These are phyloP conservation scores for Leishmania arabica DNA, from an alignment of 208 protist species.

Conservation along the genomic window DNA sequence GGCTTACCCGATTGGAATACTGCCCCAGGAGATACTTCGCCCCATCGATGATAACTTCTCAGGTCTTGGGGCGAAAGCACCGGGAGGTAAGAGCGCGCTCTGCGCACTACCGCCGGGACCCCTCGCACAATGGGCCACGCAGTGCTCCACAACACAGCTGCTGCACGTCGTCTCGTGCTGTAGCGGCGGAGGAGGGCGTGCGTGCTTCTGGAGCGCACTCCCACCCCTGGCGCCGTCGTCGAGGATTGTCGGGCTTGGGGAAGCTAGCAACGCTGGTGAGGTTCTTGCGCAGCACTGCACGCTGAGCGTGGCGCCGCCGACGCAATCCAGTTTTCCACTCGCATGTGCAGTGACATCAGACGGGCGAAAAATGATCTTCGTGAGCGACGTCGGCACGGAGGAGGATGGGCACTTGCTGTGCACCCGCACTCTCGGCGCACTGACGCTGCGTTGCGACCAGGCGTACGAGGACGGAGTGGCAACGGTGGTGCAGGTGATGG, in stretches of 20 bases:
- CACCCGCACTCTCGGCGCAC: constrained; percentile 58
- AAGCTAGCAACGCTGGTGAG: constrained; percentile 20
- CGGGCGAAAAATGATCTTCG: constrained; percentile 34
- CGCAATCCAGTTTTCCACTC: constrained; percentile 45
- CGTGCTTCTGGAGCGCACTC: constrained; percentile 56
- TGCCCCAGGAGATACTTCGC: constrained; percentile 37
- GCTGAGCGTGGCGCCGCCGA: constrained; percentile 48
- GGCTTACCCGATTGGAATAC: constrained; percentile 37
- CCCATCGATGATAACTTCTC: background rate
- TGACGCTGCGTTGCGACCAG: constrained; percentile 30
- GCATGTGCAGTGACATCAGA: constrained; percentile 50
- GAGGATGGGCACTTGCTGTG: constrained; percentile 60
- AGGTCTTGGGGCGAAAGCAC: background rate
- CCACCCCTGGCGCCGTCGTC: constrained; percentile 30
- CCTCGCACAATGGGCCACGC: constrained; percentile 47
- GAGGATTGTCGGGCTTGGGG: constrained; percentile 4
- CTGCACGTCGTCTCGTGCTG: constrained; percentile 74
- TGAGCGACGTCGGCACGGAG: constrained; percentile 62
- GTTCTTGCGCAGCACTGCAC: constrained; percentile 49
- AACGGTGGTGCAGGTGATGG: constrained; percentile 39
- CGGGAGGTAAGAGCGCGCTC: background rate
- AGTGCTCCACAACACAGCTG: constrained; percentile 16
- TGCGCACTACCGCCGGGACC: constrained; percentile 18
- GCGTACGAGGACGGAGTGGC: constrained; percentile 9
- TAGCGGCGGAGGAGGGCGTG: constrained; percentile 34